A percentile compares a stretch with the other conserved stretches of the same genome.
Evolutionary conservation across 2,329 filamentous ascomycete genomes (phyloP).

Genomic region (Cucurbitaria berberidis): DNA sequence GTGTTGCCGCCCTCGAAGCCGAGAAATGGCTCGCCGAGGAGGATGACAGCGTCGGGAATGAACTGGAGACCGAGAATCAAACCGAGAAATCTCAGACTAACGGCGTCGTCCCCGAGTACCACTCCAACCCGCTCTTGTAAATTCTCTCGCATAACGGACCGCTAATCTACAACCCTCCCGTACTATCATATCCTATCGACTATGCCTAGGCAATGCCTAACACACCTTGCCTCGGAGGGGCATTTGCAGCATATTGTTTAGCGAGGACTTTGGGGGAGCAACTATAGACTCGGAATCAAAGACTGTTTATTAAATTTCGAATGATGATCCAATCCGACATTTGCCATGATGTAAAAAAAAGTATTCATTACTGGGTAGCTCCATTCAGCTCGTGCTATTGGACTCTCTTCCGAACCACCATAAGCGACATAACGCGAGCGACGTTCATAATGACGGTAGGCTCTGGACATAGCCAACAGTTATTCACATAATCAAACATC

Average conservation of each 20-base stretch:
- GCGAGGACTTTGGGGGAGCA: conserved; percentile 6
- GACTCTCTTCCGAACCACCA: neutral
- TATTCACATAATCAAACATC: conserved; percentile 26
- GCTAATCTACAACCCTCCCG: conserved; percentile 2
- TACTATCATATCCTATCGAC: conserved; percentile 6
- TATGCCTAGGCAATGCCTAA: conserved; percentile 9
- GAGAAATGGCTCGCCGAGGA: conserved; percentile 88
- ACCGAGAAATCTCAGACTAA: conserved; percentile 59
- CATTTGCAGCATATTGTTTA: conserved; percentile 19
- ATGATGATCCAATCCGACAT: neutral
- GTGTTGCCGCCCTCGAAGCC: conserved; percentile 92
- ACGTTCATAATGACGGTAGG: neutral
- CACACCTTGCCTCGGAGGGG: conserved; percentile 15
- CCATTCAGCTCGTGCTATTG: neutral
- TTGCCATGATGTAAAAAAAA: neutral
- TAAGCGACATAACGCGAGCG: neutral
- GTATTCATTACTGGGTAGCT: neutral
- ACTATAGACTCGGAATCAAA: conserved; percentile 19
- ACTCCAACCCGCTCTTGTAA: conserved; percentile 68
- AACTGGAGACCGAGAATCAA: conserved; percentile 57
- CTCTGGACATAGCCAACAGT: neutral
- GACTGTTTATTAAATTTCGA: neutral
- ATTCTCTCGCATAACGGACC: neutral
- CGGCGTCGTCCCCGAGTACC: conserved; percentile 66
- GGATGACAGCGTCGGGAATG: conserved; percentile 62